Percentiles rank a stretch among this genome's conserved stretches.
These are phyloP conservation scores for Rhizopogon roseolus DNA, from an alignment of 768 basidiomycete species.

Conservation along the genomic window DNA sequence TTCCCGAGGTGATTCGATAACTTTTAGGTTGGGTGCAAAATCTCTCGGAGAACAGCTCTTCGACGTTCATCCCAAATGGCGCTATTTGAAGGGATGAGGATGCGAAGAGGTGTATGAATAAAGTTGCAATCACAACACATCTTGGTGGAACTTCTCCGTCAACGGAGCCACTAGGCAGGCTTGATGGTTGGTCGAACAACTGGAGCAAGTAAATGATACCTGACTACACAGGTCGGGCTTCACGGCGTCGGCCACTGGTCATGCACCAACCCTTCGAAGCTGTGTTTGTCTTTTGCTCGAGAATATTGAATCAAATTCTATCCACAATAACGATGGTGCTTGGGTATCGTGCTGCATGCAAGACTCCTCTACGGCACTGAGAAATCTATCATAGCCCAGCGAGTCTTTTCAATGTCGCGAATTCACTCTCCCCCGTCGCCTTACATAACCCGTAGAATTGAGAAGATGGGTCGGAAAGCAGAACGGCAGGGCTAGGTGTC, in stretches of 20 bases:
- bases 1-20: neutral
- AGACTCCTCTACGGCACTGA: too few species aligned
- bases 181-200: too few species aligned
- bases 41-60: conserved; percentile 18
- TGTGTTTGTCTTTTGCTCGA: too few species aligned
- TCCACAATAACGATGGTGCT: too few species aligned
- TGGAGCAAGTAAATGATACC: too few species aligned
- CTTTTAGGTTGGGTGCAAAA: conserved; percentile 17
- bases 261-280: too few species aligned
- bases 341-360: conserved; percentile 1
- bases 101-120: neutral
- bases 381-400: conserved; percentile 32
- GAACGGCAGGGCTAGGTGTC: conserved; percentile 39
- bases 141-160: too few species aligned
- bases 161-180: too few species aligned
- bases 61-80: conserved; percentile 7
- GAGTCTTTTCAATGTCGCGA: conserved; percentile 62
- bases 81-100: neutral
- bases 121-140: too few species aligned
- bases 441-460: conserved; percentile 67
- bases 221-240: too few species aligned
- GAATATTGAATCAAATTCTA: too few species aligned
- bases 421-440: conserved; percentile 71
- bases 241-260: too few species aligned
- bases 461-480: conserved; percentile 53